Base-by-base conservation (phyloP, 1,284 basidiomycete species). In the Microbotryum violaceum region DNA sequence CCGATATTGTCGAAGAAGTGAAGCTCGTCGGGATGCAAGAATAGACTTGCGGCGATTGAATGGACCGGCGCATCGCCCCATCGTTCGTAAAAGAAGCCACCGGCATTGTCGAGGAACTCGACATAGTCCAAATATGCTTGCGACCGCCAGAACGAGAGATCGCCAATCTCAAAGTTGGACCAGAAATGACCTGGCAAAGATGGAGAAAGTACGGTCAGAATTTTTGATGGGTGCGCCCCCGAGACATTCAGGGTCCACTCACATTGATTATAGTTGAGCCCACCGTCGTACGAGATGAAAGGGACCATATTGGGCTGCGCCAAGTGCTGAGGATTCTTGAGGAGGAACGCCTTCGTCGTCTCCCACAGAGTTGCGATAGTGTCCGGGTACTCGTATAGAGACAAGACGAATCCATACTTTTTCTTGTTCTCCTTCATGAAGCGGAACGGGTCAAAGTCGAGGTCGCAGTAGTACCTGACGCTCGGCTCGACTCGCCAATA, bases 401-500 rank as follows among this genome's bases (percentile, higher is more conserved):
- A 83, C 49, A 93, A 58, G 4, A 62, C 63, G 55, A 67, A 69
- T 23, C 57, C 60, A 60, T 69, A 69, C 31, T 58, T 58, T 29
- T 55, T 60, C 16, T 50, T 53, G 37, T 54, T 20, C 10, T 60
- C 44, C 44, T 58, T 46, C 65, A 69, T 63, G 57, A 71, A 72
- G 7, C 64, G 25, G 63, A 73, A 73, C 3, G 70, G 70, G 58
- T 72, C 71, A 59, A 68, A 71, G 46, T 63, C 53, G 48, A 71
- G 55, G 56, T 71, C 66, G 63, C 70, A 71, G 50, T 60, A 68
- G 54, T 60, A 69, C 56, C 69, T 68, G 54, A 71, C 65, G 55
- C 55, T 57, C 9, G 70, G 70, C 81, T 83, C 81, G 74, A 90
- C 84, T 71, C 85, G 85, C 93, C 93, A 97, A 77, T 97, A 97